Percentiles rank a stretch among this genome's conserved stretches.
phyloP scores from a whole-genome alignment of 192 early-diverging fungal genomes.

The Coemansia reversa region DNA sequence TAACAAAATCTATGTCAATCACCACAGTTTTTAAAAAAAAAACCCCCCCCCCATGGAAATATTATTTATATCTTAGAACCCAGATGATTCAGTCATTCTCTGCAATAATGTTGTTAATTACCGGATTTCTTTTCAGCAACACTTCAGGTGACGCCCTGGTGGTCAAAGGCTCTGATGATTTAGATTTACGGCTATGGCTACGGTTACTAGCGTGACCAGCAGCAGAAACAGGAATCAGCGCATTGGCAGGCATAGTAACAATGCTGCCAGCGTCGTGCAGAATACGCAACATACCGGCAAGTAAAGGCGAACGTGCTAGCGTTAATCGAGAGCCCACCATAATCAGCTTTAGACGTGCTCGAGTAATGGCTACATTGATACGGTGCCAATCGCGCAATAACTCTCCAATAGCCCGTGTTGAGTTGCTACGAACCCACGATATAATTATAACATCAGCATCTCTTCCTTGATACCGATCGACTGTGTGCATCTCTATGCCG shows the following conservation, averaged over 20 bases:
- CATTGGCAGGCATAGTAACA: conserved; percentile 24
- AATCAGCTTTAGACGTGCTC: conserved; percentile 85
- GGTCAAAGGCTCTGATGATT: neutral
- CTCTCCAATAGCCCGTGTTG: conserved; percentile 69
- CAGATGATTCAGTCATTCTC: conserved; percentile 5
- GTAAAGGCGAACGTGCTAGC: conserved; percentile 58
- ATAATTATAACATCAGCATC: conserved; percentile 92
- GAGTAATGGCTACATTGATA: conserved; percentile 92
- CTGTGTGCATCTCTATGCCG: conserved; percentile 76
- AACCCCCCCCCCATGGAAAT: neutral
- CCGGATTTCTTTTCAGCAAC: conserved; percentile 21
- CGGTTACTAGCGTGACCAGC: neutral
- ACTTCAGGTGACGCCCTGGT: conserved; percentile 14
- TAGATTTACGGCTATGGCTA: neutral
- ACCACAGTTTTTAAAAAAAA: too few relatives aligned
- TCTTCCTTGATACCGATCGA: conserved; percentile 93
- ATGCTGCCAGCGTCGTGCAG: conserved; percentile 16
- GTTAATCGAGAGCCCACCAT: conserved; percentile 83
- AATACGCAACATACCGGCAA: conserved; percentile 56
- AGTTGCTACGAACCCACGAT: conserved; percentile 85
- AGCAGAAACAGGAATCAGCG: conserved; percentile 11
- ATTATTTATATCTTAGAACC: neutral
- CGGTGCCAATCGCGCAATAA: conserved; percentile 88
- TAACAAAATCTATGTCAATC: neutral
- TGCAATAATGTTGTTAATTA: conserved; percentile 32